These are phyloP conservation scores for Alternaria novae-zelandiae DNA, from an alignment of 2,329 filamentous ascomycete species.

Conservation along the genomic window DNA sequence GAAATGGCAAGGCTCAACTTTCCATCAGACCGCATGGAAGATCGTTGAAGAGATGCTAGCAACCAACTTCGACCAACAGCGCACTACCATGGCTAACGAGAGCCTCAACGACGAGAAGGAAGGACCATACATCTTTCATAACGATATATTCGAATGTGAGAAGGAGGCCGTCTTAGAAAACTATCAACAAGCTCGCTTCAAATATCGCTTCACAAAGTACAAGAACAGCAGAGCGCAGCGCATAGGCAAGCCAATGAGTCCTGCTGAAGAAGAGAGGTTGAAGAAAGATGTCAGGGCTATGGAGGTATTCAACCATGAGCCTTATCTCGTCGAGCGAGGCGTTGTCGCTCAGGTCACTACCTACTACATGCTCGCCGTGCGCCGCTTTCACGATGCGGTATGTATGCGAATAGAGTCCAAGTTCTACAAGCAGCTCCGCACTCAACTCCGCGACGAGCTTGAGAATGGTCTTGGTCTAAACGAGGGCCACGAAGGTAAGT, in stretches of 20 bases:
- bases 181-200: conserved; percentile 27
- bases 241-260: too few species aligned
- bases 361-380: conserved; percentile 72
- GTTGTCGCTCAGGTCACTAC: conserved; percentile 69
- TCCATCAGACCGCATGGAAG: too few species aligned
- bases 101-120: conserved; percentile 40
- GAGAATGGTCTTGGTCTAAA: conserved; percentile 28
- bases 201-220: too few species aligned
- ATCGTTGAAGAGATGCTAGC: too few species aligned
- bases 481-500: conserved; percentile 6
- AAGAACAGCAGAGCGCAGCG: too few species aligned
- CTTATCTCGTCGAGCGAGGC: conserved; percentile 65
- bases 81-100: conserved; percentile 26
- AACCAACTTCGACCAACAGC: conserved; percentile 16
- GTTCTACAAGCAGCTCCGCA: conserved; percentile 37
- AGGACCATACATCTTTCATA: conserved; percentile 46
- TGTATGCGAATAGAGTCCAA: conserved; percentile 48
- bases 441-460: conserved; percentile 32
- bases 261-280: conserved; percentile 26
- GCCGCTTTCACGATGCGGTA: conserved; percentile 66
- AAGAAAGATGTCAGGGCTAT: conserved; percentile 29
- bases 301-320: conserved; percentile 60
- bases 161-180: conserved; percentile 18
- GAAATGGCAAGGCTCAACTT: too few species aligned
- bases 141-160: conserved; percentile 25